phyloP scores from a whole-genome alignment of 176 grass and related monocot genomes.

The Raddia distichophylla region DNA sequence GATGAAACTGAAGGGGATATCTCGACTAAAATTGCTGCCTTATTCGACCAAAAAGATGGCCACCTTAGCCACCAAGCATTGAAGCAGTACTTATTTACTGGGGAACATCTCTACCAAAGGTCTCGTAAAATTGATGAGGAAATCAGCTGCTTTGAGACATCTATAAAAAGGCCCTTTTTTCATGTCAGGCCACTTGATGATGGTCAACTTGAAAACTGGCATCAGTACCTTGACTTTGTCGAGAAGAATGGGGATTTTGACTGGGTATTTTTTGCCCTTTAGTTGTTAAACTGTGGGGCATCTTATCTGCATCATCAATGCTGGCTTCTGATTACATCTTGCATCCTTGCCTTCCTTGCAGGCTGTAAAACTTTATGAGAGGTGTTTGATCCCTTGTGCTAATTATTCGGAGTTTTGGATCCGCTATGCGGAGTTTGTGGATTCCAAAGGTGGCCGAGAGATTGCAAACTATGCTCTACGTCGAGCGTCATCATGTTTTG shows the following conservation, averaged over 20 bases:
- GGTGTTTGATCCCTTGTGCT: slow-evolving; percentile 93
- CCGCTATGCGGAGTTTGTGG: slow-evolving; percentile 81
- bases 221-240: slow-evolving; percentile 86
- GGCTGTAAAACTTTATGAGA: slow-evolving; percentile 95
- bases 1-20: slow-evolving; percentile 55
- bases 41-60: slow-evolving; percentile 51
- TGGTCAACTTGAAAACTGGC: slow-evolving; percentile 87
- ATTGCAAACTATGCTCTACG: slow-evolving; percentile 77
- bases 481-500: slow-evolving; percentile 74
- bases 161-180: slow-evolving; percentile 76
- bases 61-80: slow-evolving; percentile 51
- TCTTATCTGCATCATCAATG: slow-evolving; percentile 29
- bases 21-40: slow-evolving; percentile 49
- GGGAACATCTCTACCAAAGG: slow-evolving; percentile 65
- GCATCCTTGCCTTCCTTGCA: slow-evolving; percentile 48
- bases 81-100: slow-evolving; percentile 68
- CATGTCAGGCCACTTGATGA: slow-evolving; percentile 87
- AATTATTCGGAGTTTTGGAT: slow-evolving; percentile 96
- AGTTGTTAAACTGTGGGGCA: slow-evolving; percentile 11
- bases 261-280: slow-evolving; percentile 66
- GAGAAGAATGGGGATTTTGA: slow-evolving; percentile 94
- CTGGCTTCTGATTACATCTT: slow-evolving; percentile 36
- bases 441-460: slow-evolving; percentile 81
- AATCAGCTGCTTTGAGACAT: slow-evolving; percentile 73
- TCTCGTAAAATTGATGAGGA: slow-evolving; percentile 75